Conservation (phyloP, 2,329 filamentous ascomycete genomes). For the Harringtonia lauricola region DNA sequence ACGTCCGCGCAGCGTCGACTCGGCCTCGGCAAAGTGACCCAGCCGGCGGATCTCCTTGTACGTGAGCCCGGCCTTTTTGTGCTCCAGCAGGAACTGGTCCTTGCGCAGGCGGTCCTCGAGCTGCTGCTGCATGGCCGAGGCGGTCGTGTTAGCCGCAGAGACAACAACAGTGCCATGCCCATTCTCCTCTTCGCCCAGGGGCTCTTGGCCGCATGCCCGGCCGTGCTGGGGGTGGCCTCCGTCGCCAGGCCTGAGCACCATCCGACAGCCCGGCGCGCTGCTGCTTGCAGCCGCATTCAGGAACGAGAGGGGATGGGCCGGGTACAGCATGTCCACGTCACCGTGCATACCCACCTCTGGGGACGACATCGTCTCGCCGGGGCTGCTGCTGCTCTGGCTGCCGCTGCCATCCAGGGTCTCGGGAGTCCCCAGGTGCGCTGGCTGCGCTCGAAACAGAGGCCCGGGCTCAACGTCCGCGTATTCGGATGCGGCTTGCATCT, state of each 20-base stretch:
- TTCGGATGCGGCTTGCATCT: not conserved
- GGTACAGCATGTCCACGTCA: not conserved
- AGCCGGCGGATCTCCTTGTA: slow-evolving; percentile 51
- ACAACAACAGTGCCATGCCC: no score
- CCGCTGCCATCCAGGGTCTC: no score
- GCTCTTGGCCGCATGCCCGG: no score
- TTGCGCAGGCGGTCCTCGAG: slow-evolving; percentile 15
- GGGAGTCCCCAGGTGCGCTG: no score
- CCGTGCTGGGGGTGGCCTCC: no score
- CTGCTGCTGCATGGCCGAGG: not conserved
- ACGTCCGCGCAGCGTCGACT: slow-evolving; percentile 62
- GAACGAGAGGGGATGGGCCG: no score
- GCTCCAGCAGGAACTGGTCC: slow-evolving; percentile 40
- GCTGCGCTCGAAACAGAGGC: no score
- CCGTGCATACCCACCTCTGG: not conserved
- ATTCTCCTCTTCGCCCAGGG: no score
- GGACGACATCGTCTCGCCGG: not conserved
- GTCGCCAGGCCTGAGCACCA: no score
- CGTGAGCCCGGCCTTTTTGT: slow-evolving; percentile 44
- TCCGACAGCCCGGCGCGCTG: no score
- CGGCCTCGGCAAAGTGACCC: slow-evolving; percentile 50
- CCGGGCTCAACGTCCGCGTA: no score
- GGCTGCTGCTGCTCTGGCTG: not conserved
- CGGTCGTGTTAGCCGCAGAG: not conserved
- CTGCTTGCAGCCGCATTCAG: no score